Evolutionary conservation across 2,329 filamentous ascomycete species (phyloP).

Genomic region (Penicillium vulpinum): DNA sequence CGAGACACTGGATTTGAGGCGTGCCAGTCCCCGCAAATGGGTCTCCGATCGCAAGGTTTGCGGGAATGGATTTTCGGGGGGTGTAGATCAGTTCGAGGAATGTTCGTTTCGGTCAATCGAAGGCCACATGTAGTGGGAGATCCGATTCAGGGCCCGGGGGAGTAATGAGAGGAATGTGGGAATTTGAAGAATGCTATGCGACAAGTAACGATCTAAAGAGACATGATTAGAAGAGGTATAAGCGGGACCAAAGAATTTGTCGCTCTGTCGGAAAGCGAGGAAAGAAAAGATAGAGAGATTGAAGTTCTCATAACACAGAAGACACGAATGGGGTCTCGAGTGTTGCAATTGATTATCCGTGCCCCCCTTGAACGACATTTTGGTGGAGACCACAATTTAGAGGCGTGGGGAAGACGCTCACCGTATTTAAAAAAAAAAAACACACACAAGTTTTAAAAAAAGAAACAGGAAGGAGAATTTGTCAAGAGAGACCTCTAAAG

Average conservation of each 20-base stretch:
- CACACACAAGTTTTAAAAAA: neutral
- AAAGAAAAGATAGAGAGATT: slow-evolving; percentile 4
- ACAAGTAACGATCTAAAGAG: slow-evolving; percentile 21
- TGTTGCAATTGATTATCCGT: slow-evolving; percentile 17
- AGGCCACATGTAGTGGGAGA: slow-evolving; percentile 30
- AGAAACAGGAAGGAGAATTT: neutral
- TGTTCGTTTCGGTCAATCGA: slow-evolving; percentile 27
- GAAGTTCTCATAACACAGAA: slow-evolving; percentile 3
- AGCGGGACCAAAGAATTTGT: neutral
- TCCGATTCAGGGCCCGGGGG: slow-evolving; percentile 6
- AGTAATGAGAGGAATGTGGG: slow-evolving; percentile 27
- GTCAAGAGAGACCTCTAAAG: neutral
- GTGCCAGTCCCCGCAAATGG: slow-evolving; percentile 27
- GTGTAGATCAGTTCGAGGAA: slow-evolving; percentile 21
- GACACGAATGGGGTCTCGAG: slow-evolving; percentile 10
- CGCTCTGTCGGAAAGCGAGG: slow-evolving; percentile 7
- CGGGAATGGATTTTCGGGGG: slow-evolving; percentile 7
- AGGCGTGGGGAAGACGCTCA: slow-evolving; percentile 34
- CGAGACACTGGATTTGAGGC: slow-evolving; percentile 12
- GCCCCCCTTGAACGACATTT: slow-evolving; percentile 29
- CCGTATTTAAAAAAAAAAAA: slow-evolving; percentile 10
- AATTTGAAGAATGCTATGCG: slow-evolving; percentile 18
- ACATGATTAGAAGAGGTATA: slow-evolving; percentile 14
- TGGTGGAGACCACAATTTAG: slow-evolving; percentile 33
- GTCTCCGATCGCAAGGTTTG: slow-evolving; percentile 19